Evolutionary conservation across 768 basidiomycete species (phyloP).

Genomic region (Russula brevipes): DNA sequence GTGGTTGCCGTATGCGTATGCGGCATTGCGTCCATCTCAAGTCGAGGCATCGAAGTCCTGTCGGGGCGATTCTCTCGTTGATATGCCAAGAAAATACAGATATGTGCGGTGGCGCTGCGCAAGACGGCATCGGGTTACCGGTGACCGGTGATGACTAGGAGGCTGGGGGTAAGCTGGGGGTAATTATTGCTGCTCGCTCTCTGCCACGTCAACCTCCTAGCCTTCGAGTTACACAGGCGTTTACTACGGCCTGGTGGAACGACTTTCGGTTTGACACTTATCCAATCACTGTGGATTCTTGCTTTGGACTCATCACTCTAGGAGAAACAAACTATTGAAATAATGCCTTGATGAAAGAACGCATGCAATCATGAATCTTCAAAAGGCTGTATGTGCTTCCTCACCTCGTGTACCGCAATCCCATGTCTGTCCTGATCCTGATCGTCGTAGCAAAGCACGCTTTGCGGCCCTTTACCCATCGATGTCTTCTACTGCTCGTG

Average conservation of each 20-base stretch:
- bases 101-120: too few species aligned
- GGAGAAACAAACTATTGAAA: not conserved
- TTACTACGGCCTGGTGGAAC: not conserved
- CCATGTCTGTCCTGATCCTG: not conserved
- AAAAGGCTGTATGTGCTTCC: not conserved
- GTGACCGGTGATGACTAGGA: too few species aligned
- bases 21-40: too few species aligned
- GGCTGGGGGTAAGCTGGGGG: too few species aligned
- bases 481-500: not conserved
- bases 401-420: not conserved
- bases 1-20: too few species aligned
- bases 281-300: too few species aligned
- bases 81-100: too few species aligned
- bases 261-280: not conserved
- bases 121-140: too few species aligned
- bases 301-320: not conserved
- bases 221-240: not conserved
- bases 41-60: too few species aligned
- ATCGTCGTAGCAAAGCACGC: not conserved
- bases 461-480: not conserved
- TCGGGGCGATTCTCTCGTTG: too few species aligned
- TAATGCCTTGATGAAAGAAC: not conserved
- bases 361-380: not conserved
- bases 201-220: not conserved
- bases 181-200: too few species aligned